phyloP scores from a whole-genome alignment of 805 yeast species.

The Wickerhamomyces mucosus region DNA sequence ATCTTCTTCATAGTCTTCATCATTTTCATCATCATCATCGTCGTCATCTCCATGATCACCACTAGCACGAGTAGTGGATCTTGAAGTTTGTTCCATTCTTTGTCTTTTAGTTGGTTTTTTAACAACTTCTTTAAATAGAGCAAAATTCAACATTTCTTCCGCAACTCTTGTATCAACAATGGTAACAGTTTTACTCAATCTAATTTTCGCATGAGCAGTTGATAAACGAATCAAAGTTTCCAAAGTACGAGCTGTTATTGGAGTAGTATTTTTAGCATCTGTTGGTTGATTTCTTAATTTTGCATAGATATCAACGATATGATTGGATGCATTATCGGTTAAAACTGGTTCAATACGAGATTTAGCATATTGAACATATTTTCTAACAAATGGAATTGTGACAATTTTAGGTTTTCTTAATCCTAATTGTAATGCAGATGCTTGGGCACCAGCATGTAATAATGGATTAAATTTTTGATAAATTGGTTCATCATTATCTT shows the following conservation, averaged over 20 bases:
- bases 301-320: conserved; percentile 74
- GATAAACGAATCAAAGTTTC: conserved; percentile 92
- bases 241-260: conserved; percentile 96
- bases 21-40: background rate
- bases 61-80: conserved; percentile 12
- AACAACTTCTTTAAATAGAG: conserved; percentile 70
- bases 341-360: conserved; percentile 76
- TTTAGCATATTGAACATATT: conserved; percentile 91
- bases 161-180: conserved; percentile 79
- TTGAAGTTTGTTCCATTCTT: conserved; percentile 31
- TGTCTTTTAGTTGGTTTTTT: conserved; percentile 19
- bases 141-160: conserved; percentile 72
- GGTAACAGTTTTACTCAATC: conserved; percentile 69
- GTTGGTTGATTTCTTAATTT: conserved; percentile 69
- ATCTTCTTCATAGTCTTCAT: conserved; percentile 2
- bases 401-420: conserved; percentile 38
- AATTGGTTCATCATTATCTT: conserved; percentile 32
- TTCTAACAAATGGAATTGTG: conserved; percentile 77
- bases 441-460: conserved; percentile 63
- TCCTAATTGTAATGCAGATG: conserved; percentile 22
- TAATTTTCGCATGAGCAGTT: conserved; percentile 95
- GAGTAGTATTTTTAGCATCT: conserved; percentile 71
- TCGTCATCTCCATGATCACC: background rate
- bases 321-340: conserved; percentile 65
- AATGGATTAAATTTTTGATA: conserved; percentile 78